Evolutionary conservation across 1,139 yeast species (phyloP), one percentile per base, ranked within the genome.

Genomic region (Geotrichum candidum): DNA sequence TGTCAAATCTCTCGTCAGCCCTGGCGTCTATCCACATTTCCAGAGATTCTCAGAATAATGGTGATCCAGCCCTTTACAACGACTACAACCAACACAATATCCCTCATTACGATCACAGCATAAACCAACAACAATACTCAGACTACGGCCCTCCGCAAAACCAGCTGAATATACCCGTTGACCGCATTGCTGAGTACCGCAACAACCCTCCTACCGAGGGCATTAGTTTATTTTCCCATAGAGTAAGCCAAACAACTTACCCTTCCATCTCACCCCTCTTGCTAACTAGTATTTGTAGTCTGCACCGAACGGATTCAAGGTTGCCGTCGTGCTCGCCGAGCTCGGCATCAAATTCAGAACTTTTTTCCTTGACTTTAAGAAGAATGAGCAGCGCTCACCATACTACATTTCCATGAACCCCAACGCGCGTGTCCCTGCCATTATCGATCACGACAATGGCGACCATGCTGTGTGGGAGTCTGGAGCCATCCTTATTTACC

Each of bases 291-390:
- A 22, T 22, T 35, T 35, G 3, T 29, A 60, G 70, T 88, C 96
- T 10, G 97, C 97, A 0, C 98, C 98, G 35, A 92, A 92, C 75
- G 98, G 97, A 9, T 94, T 91, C 81, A 92, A 92, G 74, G 96
- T 94, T 25, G 97, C 98, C 25, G 91, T 91, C 58, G 88, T 91
- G 53, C 79, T 94, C 64, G 84, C 92, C 60, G 98, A 92, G 74
- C 81, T 94, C 67, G 88, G 88, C 63, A 82, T 88, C 68, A 84
- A 84, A 52, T 92, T 88, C 77, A 85, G 86, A 69, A 91, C 97
- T 7, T 85, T 92, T 65, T 88, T 90, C 70, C 80, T 94, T 64
- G 98, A 92, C 76, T 91, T 92, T 74, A 88, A 88, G 73, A 53
- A 68, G 67, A 96, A 96, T 61, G 97, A 92, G 75, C 97, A 91